Conservation (phyloP, 129 eudicot genomes). For the Chrysanthemum seticuspe region DNA sequence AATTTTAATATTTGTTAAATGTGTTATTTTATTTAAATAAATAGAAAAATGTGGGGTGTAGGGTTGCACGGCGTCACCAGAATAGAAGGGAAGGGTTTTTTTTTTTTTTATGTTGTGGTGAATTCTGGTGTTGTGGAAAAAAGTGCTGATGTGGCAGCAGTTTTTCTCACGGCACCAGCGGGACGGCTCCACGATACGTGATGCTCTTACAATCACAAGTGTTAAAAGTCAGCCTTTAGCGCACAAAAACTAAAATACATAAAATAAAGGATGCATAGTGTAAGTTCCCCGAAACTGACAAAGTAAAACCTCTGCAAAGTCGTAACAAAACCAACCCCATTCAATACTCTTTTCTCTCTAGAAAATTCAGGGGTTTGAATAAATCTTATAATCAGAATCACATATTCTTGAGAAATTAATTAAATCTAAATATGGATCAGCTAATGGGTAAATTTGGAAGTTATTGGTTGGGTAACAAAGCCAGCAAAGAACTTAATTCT, state of each 20-base stretch:
- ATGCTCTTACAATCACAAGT: too few species aligned
- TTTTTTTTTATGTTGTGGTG: too few species aligned
- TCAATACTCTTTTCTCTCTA: slow-evolving; percentile 25
- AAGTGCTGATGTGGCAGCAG: too few species aligned
- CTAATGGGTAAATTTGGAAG: slow-evolving; percentile 79
- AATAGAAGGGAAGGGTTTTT: too few species aligned
- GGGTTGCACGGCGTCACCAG: too few species aligned
- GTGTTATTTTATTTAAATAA: too few species aligned
- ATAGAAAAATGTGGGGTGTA: too few species aligned
- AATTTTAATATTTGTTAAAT: too few species aligned
- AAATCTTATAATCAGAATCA: neutral
- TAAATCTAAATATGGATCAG: slow-evolving; percentile 59
- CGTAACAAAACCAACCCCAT: slow-evolving; percentile 18
- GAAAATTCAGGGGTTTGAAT: slow-evolving; percentile 23
- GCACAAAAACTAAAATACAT: neutral
- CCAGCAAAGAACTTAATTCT: slow-evolving; percentile 77
- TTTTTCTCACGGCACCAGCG: too few species aligned
- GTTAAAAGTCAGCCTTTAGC: too few species aligned
- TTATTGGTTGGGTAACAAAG: slow-evolving; percentile 76
- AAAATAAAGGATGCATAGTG: slow-evolving; percentile 5
- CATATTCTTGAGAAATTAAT: neutral
- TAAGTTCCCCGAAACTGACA: neutral
- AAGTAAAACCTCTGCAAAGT: slow-evolving; percentile 1
- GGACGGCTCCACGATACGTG: too few species aligned
- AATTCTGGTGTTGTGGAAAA: too few species aligned